Percentiles rank a stretch among this genome's conserved stretches.
Conservation (phyloP, 768 basidiomycete species). For the Boletus tylopilopsis region DNA sequence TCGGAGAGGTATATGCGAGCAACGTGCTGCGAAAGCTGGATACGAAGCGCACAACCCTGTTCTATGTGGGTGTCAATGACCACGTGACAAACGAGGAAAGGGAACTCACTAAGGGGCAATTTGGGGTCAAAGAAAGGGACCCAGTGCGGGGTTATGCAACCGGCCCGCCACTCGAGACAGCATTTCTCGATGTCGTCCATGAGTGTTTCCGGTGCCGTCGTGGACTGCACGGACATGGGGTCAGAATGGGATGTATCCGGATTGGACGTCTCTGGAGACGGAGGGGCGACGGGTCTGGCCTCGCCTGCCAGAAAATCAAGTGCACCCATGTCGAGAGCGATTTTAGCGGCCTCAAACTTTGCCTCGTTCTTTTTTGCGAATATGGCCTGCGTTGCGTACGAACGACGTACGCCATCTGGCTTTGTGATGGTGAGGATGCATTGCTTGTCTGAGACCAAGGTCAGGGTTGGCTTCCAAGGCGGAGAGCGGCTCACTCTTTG, state of each 20-base stretch:
- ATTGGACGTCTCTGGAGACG: background rate
- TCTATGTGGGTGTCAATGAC: constrained; percentile 28
- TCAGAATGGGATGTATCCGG: background rate
- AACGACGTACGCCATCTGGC: constrained; percentile 47
- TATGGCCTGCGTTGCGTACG: constrained; percentile 48
- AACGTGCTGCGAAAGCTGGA: constrained; percentile 49
- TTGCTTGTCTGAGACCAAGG: constrained; percentile 41
- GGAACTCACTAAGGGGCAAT: constrained; percentile 38
- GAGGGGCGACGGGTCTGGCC: constrained; percentile 33
- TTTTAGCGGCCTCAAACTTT: constrained; percentile 45
- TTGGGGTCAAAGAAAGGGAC: constrained; percentile 46
- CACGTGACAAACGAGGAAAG: background rate
- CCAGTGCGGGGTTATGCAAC: constrained; percentile 52
- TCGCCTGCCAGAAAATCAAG: constrained; percentile 52
- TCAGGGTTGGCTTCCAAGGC: constrained; percentile 1
- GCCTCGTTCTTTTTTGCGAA: constrained; percentile 51
- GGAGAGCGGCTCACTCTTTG: constrained; percentile 31
- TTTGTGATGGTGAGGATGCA: constrained; percentile 61
- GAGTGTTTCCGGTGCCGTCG: background rate
- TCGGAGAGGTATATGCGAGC: constrained; percentile 50
- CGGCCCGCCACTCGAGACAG: constrained; percentile 53
- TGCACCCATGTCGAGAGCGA: constrained; percentile 58
- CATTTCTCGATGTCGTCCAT: constrained; percentile 48
- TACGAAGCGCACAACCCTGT: constrained; percentile 54
- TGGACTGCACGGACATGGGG: background rate